phyloP scores from a whole-genome alignment of 192 early-diverging fungal species.

The Coemansia sp. region DNA sequence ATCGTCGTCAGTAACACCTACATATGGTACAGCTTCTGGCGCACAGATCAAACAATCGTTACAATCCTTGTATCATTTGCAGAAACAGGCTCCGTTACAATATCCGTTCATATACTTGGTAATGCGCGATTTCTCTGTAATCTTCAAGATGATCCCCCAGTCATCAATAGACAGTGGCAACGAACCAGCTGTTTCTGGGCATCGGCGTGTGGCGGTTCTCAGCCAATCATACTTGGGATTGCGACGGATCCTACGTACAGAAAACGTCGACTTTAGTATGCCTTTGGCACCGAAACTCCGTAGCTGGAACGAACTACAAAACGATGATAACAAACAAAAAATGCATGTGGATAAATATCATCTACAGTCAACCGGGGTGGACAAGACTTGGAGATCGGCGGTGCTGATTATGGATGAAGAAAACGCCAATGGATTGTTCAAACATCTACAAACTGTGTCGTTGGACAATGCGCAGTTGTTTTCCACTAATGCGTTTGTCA shows the following conservation, averaged over 20 bases:
- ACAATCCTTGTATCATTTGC: conserved; percentile 26
- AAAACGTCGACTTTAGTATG: conserved; percentile 29
- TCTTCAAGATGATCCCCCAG: conserved; percentile 25
- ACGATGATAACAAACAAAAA: neutral
- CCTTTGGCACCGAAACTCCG: conserved; percentile 39
- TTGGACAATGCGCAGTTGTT: conserved; percentile 23
- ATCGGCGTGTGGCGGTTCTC: conserved; percentile 28
- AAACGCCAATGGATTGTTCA: conserved; percentile 26
- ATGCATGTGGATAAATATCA: conserved; percentile 2
- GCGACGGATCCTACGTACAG: conserved; percentile 22
- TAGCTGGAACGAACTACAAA: conserved; percentile 33
- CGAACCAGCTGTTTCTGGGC: neutral
- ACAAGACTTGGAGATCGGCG: conserved; percentile 43
- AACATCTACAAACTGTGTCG: conserved; percentile 12
- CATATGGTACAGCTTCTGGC: neutral
- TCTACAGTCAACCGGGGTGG: conserved; percentile 27
- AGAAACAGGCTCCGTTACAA: conserved; percentile 15
- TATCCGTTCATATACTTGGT: conserved; percentile 45
- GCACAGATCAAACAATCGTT: conserved; percentile 34
- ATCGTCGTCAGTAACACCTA: neutral
- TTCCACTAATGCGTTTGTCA: conserved; percentile 27
- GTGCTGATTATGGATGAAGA: conserved; percentile 29
- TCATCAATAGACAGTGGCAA: neutral
- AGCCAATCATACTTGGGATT: conserved; percentile 41
- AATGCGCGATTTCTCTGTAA: conserved; percentile 32